Base-by-base conservation (phyloP, 305 asterid genomes). In the Withania somnifera region DNA sequence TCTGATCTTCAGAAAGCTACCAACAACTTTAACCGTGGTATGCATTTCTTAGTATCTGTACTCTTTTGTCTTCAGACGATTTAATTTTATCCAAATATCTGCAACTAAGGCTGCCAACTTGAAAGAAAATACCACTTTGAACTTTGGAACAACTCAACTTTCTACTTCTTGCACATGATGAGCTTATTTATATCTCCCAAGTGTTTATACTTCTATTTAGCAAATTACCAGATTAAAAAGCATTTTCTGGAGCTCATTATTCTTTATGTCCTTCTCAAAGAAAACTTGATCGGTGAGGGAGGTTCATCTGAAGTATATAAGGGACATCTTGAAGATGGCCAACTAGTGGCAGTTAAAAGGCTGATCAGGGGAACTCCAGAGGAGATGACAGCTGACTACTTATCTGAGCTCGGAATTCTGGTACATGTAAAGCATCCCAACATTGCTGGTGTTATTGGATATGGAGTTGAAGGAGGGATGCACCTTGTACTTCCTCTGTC, bases 381-480 rank as follows among this genome's bases (percentile, higher is more conserved):
- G 90, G 98, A 96, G 87, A 94, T 93, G 97, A 92, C 94, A 7
- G 87, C 98, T 0, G 99, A 94, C 75, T 96, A 91, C 83, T 90
- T 96, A 82, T 88, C 97, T 5, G 99, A 96, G 89, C 95, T 96
- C 11, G 98, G 99, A 32, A 96, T 96, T 81, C 87, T 96, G 84
- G 99, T 93, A 22, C 99, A 96, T 82, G 99, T 93, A 38, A 89
- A 92, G 84, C 98, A 96, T 87, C 98, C 98, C 7, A 90, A 96
- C 87, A 91, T 96, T 82, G 88, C 99, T 34, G 89, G 86, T 75
- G 95, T 94, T 79, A 93, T 96, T 51, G 99, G 99, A 50, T 96
- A 94, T 84, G 98, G 99, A 26, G 98, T 96, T 40, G 98, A 96
- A 89, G 98, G 97, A 77, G 99, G 99, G 79, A 92, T 96, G 98